These are phyloP conservation scores for Fusarium longipes DNA, from an alignment of 2,329 filamentous ascomycete species.

Conservation along the genomic window DNA sequence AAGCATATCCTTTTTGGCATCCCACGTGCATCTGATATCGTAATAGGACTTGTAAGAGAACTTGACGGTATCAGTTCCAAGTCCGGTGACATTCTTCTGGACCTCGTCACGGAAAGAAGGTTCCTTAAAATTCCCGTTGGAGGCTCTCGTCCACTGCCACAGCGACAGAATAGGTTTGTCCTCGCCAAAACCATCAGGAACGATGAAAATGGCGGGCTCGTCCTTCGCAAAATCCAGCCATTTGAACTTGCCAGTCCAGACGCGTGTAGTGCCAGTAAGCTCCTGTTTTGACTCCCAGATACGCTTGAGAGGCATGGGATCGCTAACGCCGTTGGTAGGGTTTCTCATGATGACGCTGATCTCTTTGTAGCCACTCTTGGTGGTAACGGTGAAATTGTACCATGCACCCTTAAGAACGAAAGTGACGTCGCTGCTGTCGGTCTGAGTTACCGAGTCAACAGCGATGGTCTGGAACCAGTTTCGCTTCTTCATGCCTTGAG, in stretches of 20 bases:
- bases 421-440: not conserved
- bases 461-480: constrained; percentile 34
- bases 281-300: constrained; percentile 30
- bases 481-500: constrained; percentile 21
- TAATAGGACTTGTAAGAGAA: constrained; percentile 23
- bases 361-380: constrained; percentile 19
- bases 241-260: constrained; percentile 42
- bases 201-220: constrained; percentile 36
- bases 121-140: constrained; percentile 1
- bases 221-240: constrained; percentile 20
- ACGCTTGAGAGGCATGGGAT: not conserved
- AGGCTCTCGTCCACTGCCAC: constrained; percentile 34
- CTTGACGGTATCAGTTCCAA: not conserved
- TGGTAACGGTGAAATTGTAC: constrained; percentile 26
- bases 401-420: constrained; percentile 18
- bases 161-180: constrained; percentile 33
- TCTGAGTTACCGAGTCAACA: constrained; percentile 14
- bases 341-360: constrained; percentile 31
- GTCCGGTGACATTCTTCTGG: not conserved
- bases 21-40: constrained; percentile 22
- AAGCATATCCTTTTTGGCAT: constrained; percentile 9
- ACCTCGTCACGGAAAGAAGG: constrained; percentile 4
- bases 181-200: constrained; percentile 33
- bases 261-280: not conserved
- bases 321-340: not conserved